Evolutionary conservation across 2,329 filamentous ascomycete species (phyloP), one percentile per base, ranked within the genome.

Genomic region (Pseudophaeomoniella oleicola): DNA sequence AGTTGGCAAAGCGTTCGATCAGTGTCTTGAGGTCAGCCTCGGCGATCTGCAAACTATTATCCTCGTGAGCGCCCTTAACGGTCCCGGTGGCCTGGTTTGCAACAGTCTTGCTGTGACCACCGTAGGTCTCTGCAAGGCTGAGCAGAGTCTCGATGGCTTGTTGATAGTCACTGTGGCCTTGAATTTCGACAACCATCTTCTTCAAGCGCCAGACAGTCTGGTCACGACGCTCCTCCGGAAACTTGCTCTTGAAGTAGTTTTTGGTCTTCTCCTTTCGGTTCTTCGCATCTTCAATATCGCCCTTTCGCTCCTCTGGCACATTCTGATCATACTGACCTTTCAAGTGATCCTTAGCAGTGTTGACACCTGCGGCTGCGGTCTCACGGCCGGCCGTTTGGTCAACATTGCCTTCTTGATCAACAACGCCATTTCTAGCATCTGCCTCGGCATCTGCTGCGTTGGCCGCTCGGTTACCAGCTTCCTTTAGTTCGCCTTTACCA

Each of bases 151-250:
- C 75, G 44, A 98, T 79, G n/a, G 90, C 90, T 57, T 81, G 72
- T 48, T 87, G 78, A 59, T 96, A 98, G 51, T 98, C 88, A 40
- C 83, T 75, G 53, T 96, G 90, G 39, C 88, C 83, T 63, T 98
- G 90, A 50, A 93, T 86, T 61, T 98, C 90, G 32, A 94, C 77
- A 29, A 98, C 66, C 81, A 96, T 93, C 75, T 96, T 96, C 76
- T 88, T 98, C 46, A 98, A 63, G 27, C 90, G 82, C 72, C 78
- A 94, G 50, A 94, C 78, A 38, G 78, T 79, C 66, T 94, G 86
- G 5, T 96, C 86, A 42, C 87, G 85, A 41, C 90, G 85, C 58
- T 96, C 87, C 59, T 88, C 66, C 1, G 90, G 87, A 60, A 98
- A 71, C 69, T 96, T 98, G 51, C 78, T 72, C 48, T 75, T 70